Percentiles rank a stretch among this genome's conserved stretches.
These are phyloP conservation scores for Cytospora piceicola DNA, from an alignment of 2,329 filamentous ascomycete species.

Conservation along the genomic window DNA sequence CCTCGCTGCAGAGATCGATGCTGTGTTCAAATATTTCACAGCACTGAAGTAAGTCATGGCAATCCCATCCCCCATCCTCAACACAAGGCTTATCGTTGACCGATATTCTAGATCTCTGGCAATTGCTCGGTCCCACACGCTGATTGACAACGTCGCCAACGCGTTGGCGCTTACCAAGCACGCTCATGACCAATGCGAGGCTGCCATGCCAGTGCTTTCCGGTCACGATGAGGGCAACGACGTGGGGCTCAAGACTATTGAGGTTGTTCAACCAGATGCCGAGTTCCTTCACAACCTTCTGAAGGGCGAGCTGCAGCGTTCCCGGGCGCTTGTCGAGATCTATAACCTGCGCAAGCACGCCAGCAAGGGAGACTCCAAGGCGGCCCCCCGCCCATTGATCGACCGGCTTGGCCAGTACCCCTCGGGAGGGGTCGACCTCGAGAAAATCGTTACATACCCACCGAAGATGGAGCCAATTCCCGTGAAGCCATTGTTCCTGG, in stretches of 20 bases:
- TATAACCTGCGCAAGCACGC: constrained; percentile 61
- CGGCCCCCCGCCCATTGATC: constrained; percentile 60
- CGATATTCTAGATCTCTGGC: constrained; percentile 68
- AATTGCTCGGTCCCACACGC: constrained; percentile 80
- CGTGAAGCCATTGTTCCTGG: constrained; percentile 93
- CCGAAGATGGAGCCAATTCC: constrained; percentile 82
- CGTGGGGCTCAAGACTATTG: constrained; percentile 65
- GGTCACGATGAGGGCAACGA: constrained; percentile 41
- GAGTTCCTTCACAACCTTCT: constrained; percentile 65
- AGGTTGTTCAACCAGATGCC: constrained; percentile 64
- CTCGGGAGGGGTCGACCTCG: constrained; percentile 69
- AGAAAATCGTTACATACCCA: constrained; percentile 84
- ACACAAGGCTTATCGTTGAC: constrained; percentile 25
- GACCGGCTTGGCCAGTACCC: constrained; percentile 79
- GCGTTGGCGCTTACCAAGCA: constrained; percentile 84
- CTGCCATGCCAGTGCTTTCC: constrained; percentile 54
- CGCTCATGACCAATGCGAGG: constrained; percentile 64
- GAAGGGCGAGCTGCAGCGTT: constrained; percentile 73
- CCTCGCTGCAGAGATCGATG: constrained; percentile 77
- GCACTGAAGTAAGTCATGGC: constrained; percentile 72
- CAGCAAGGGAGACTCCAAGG: constrained; percentile 46
- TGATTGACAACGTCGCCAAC: constrained; percentile 73
- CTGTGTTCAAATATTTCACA: constrained; percentile 80
- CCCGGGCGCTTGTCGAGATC: constrained; percentile 84
- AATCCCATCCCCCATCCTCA: not conserved